Conservation (phyloP, 495 filamentous ascomycete genomes). For the Talaromyces ruber region DNA sequence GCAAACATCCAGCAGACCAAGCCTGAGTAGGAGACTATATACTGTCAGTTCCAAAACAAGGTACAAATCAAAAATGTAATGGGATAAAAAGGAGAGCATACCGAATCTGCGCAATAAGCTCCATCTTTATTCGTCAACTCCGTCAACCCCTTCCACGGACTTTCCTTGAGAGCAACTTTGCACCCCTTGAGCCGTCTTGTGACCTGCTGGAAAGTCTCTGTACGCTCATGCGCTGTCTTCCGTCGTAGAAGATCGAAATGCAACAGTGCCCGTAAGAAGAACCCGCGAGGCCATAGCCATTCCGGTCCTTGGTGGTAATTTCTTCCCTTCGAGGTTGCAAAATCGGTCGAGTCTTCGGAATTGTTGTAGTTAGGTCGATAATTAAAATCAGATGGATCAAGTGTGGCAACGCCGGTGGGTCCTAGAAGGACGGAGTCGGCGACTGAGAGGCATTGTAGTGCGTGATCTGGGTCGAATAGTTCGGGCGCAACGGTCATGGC, state of each 20-base stretch:
- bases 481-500: constrained; percentile 91
- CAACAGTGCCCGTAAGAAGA: constrained; percentile 82
- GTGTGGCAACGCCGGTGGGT: constrained; percentile 89
- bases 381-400: constrained; percentile 85
- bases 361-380: constrained; percentile 94
- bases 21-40: constrained; percentile 82
- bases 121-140: constrained; percentile 91
- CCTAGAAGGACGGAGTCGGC: constrained; percentile 74
- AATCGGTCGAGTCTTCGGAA: constrained; percentile 83
- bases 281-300: constrained; percentile 98
- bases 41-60: constrained; percentile 2
- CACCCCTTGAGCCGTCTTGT: constrained; percentile 74
- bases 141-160: constrained; percentile 84
- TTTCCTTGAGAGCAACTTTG: constrained; percentile 65
- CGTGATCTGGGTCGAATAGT: constrained; percentile 71
- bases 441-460: constrained; percentile 65
- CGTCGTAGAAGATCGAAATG: constrained; percentile 79
- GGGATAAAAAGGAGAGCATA: constrained; percentile 30
- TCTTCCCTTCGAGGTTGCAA: constrained; percentile 81
- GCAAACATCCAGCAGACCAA: constrained; percentile 88
- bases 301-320: constrained; percentile 99
- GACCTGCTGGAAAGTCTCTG: constrained; percentile 90
- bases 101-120: constrained; percentile 76
- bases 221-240: constrained; percentile 50
- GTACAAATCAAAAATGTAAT: not conserved